These are phyloP conservation scores for Nannizzia gypsea DNA, from an alignment of 2,329 filamentous ascomycete species.

Conservation along the genomic window DNA sequence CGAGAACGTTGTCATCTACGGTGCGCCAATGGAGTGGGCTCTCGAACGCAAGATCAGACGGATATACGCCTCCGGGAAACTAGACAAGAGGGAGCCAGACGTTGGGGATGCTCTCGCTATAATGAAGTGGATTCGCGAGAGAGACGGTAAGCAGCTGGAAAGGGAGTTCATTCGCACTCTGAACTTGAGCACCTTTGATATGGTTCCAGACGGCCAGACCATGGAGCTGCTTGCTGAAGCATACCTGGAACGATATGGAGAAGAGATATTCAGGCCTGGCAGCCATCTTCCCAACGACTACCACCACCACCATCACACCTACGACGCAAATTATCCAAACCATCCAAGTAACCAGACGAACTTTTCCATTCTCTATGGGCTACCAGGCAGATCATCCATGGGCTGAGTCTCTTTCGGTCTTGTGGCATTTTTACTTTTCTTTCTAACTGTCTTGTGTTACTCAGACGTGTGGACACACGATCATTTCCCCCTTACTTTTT, in stretches of 20 bases:
- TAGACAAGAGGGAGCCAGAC: constrained; percentile 7
- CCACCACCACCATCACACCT: background rate
- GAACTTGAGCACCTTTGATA: constrained; percentile 12
- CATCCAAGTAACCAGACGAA: background rate
- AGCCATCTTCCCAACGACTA: background rate
- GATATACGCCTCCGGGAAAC: background rate
- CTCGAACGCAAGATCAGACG: constrained; percentile 10
- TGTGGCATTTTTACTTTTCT: background rate
- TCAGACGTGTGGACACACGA: background rate
- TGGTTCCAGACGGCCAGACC: background rate
- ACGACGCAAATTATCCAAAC: background rate
- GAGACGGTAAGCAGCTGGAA: constrained; percentile 7
- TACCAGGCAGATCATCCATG: background rate
- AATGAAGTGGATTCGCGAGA: constrained; percentile 6
- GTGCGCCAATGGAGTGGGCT: constrained; percentile 11
- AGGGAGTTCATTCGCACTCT: constrained; percentile 4
- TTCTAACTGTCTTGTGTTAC: background rate
- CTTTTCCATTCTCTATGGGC: background rate
- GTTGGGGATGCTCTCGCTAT: constrained; percentile 9
- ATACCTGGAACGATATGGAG: constrained; percentile 7
- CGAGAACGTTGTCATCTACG: constrained; percentile 5
- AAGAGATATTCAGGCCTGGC: constrained; percentile 4
- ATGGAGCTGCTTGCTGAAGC: constrained; percentile 6
- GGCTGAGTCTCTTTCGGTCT: background rate
- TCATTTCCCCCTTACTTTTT: background rate